phyloP scores from a whole-genome alignment of 768 basidiomycete species.

The Pilatotrama ljubarskyi region DNA sequence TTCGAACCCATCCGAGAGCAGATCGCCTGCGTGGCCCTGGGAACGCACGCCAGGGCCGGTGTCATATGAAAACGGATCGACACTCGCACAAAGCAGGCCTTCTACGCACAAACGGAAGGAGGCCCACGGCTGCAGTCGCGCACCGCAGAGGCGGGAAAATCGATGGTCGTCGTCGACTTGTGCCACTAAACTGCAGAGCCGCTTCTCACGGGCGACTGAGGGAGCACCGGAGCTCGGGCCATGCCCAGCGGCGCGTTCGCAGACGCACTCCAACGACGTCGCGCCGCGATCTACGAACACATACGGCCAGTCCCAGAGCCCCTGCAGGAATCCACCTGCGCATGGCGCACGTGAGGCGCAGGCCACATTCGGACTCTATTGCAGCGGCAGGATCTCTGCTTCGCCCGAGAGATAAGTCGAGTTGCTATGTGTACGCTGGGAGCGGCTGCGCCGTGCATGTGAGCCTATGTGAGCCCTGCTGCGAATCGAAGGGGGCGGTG shows the following conservation, averaged over 20 bases:
- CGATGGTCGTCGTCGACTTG: not conserved
- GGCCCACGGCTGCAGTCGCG: not conserved
- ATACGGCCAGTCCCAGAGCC: not conserved
- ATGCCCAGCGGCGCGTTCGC: not conserved
- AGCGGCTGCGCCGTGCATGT: not conserved
- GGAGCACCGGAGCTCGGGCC: slow-evolving; percentile 6
- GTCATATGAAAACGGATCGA: slow-evolving; percentile 10
- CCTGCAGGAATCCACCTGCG: not conserved
- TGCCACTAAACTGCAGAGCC: not conserved
- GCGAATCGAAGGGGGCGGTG: not conserved
- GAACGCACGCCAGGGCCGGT: not conserved
- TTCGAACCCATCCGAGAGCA: not conserved
- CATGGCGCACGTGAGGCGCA: slow-evolving; percentile 1
- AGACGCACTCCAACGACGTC: not conserved
- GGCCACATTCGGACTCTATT: not conserved
- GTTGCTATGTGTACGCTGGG: not conserved
- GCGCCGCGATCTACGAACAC: not conserved
- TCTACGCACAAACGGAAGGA: slow-evolving; percentile 2
- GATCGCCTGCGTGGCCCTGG: slow-evolving; percentile 1
- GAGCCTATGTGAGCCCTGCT: not conserved
- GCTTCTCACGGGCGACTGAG: slow-evolving; percentile 3
- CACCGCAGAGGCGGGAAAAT: slow-evolving; percentile 6
- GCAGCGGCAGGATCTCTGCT: slow-evolving; percentile 7
- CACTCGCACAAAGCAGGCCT: slow-evolving; percentile 6
- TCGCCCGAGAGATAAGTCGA: not conserved